Evolutionary conservation across 2,329 filamentous ascomycete genomes (phyloP), one percentile per base, ranked within the genome.

Genomic region (Fusarium beomiforme): DNA sequence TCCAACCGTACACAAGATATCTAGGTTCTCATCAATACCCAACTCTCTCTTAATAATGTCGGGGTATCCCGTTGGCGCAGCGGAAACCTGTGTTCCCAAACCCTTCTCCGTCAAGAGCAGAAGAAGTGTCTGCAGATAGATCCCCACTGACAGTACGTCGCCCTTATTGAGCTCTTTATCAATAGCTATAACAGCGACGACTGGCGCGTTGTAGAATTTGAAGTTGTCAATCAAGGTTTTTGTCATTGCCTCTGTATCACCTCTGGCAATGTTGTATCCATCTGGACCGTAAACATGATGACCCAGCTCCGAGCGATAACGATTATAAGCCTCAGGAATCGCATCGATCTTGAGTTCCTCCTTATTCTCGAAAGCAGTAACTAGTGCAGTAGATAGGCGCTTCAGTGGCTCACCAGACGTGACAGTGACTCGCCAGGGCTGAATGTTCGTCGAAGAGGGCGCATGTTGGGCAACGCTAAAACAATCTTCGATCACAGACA

Each of bases 101-200:
- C 53, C 68, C 19, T 54, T 59, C n/a, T 74, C 69, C 0, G 66
- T 65, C 14, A 70, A 44, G 12, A 67, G 23, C 14, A 72, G 50
- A 43, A 75, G 62, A 23, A 71, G 31, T 2, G 68, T 67, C 41
- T 73, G 70, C 10, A 72, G 29, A 16, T 68, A 72, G 1, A 73
- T 68, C 1, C 70, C 70, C 2, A 70, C 70, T 3, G 69, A 70
- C 2, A 74, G 19, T 11, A 61, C 13, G n/a, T 73, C 71, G 1
- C 49, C 41, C 0, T 47, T 59, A 19, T 53, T 57, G 0, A 74
- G 31, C 0, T 44, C 36, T 23, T 62, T 70, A 3, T 70, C 60
- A 6, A 74, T 73, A 3, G 3, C 59, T 3, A 74, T 19, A 1
- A 74, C 36, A 5, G 64, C 64, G 3, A 70, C 71, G 3, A 67